phyloP scores from a whole-genome alignment of 2,329 filamentous ascomycete species.

The Alternaria longipes region DNA sequence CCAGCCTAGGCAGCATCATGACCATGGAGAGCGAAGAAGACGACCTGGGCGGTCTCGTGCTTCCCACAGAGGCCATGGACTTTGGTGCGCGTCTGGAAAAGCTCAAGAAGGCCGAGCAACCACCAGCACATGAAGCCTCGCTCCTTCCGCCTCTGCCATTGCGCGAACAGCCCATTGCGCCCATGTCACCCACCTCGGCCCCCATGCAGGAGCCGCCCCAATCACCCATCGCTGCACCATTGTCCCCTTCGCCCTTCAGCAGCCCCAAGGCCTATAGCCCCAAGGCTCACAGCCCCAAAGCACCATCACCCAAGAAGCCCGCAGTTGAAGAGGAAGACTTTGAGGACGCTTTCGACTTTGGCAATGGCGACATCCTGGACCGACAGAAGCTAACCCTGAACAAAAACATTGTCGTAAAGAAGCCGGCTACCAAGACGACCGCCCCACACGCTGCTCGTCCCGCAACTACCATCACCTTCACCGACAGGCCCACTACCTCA shows the following conservation, averaged over 20 bases:
- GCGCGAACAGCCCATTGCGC: slow-evolving; percentile 40
- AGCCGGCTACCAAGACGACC: slow-evolving; percentile 63
- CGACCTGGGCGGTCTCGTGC: slow-evolving; percentile 84
- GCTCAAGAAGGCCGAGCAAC: slow-evolving; percentile 64
- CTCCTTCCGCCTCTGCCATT: slow-evolving; percentile 30
- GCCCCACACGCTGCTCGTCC: slow-evolving; percentile 75
- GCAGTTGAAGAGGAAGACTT: slow-evolving; percentile 73
- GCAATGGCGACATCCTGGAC: slow-evolving; percentile 82
- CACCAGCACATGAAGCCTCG: slow-evolving; percentile 25
- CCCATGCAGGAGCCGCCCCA: slow-evolving; percentile 18
- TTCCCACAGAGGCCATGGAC: slow-evolving; percentile 84
- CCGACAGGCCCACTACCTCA: slow-evolving; percentile 73
- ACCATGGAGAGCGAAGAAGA: slow-evolving; percentile 95
- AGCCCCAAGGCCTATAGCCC: slow-evolving; percentile 26
- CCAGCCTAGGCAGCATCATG: slow-evolving; percentile 89
- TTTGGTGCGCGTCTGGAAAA: slow-evolving; percentile 80
- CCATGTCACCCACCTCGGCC: slow-evolving; percentile 25
- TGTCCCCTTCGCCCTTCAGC: slow-evolving; percentile 30
- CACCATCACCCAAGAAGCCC: slow-evolving; percentile 26
- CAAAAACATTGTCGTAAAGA: slow-evolving; percentile 89
- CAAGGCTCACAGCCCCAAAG: slow-evolving; percentile 26
- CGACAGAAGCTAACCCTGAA: slow-evolving; percentile 84
- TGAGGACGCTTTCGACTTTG: slow-evolving; percentile 85
- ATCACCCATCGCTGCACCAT: slow-evolving; percentile 27
- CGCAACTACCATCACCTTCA: slow-evolving; percentile 89